Evolutionary conservation across 1,284 basidiomycete genomes (phyloP).

Genomic region (Lentinus polychrous): DNA sequence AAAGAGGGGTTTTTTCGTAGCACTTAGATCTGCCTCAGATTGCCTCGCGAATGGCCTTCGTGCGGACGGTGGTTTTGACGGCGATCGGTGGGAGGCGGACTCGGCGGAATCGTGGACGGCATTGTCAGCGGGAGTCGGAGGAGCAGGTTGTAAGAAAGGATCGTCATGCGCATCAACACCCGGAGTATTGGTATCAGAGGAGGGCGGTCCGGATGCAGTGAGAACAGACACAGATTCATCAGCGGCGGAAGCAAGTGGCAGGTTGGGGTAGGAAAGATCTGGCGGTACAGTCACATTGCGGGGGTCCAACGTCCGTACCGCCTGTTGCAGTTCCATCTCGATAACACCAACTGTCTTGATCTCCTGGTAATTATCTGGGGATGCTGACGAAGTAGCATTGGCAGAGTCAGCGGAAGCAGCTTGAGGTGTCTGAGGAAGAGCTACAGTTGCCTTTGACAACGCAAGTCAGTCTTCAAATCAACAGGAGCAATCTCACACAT

Average conservation of each 20-base stretch:
- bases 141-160: neutral
- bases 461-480: neutral
- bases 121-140: too few relatives aligned
- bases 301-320: too few relatives aligned
- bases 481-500: neutral
- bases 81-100: too few relatives aligned
- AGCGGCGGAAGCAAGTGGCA: too few relatives aligned
- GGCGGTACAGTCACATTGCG: too few relatives aligned
- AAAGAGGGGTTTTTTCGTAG: conserved; percentile 1
- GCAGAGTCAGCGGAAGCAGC: neutral
- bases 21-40: neutral
- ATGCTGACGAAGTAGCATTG: neutral
- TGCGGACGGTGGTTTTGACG: neutral
- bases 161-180: neutral
- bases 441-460: neutral
- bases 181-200: neutral
- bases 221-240: neutral
- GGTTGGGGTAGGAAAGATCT: too few relatives aligned
- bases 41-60: neutral
- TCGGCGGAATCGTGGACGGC: too few relatives aligned
- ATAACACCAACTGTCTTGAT: conserved; percentile 13
- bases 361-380: conserved; percentile 2
- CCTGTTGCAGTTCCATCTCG: conserved; percentile 6
- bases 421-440: neutral
- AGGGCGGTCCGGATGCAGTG: neutral